Evolutionary conservation across 352 stramenopile genomes (phyloP), one percentile per base, ranked within the genome.

Genomic region (Phytophthora lateralis): DNA sequence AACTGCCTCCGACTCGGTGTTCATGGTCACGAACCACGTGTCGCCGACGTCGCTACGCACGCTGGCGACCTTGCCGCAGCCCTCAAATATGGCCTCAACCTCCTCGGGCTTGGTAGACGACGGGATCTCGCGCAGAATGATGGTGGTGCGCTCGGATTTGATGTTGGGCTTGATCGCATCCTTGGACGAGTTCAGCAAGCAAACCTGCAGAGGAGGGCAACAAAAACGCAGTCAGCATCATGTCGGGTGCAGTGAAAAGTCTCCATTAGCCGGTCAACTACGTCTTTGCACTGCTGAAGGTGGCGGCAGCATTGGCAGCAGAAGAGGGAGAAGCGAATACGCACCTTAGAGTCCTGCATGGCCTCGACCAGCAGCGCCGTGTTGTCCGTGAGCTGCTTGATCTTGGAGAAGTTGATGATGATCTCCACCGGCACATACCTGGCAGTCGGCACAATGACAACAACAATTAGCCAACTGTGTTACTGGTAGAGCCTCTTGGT

Each of bases 1-100:
- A 6, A 96, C 84, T 6, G 91, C 91, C 17, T 92, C 90, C 7
- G 94, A 79, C 52, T 98, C 91, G n/a, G 82, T 89, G 39, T 78
- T 78, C 78, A 97, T 92, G 14, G 80, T 92, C 42, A 97, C 89
- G 56, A 98, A 98, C 91, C 91, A 98, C 62, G 91, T 97, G 79
- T 98, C 91, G 10, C 90, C 91, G 20, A 98, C 89, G 64, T 98
- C 91, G 68, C 91, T 97, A 43, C 90, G 85, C 35, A 98, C 84
- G 56, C 64, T 90, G n/a, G 72, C 75, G 60, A 93, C 86, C 17
- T 82, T 64, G 17, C 83, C 88, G 57, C 85, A 90, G 29, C 72
- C 87, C 0, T 85, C 66, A 48, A 98, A 97, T 55, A 98, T 87
- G 39, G 89, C 90, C 42, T 91, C 74, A 4, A 98, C 89, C 21